These are phyloP conservation scores for Psilocybe cubensis DNA, from an alignment of 768 basidiomycete species.

Conservation along the genomic window DNA sequence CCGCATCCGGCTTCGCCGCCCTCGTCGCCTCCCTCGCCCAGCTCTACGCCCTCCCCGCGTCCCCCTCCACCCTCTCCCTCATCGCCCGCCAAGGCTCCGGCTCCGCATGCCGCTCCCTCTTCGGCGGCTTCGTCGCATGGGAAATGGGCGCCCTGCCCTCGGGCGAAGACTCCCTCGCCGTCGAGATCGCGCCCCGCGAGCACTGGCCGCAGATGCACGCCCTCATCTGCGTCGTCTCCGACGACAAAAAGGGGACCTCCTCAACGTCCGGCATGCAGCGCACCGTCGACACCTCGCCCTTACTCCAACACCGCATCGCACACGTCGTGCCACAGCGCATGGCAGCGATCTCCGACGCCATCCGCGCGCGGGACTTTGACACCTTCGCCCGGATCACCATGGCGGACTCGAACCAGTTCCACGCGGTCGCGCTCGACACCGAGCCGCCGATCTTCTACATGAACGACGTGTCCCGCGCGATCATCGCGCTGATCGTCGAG, in stretches of 20 bases:
- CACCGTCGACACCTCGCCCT: constrained; percentile 88
- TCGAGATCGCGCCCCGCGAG: constrained; percentile 79
- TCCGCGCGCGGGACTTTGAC: constrained; percentile 80
- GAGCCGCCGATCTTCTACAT: constrained; percentile 99
- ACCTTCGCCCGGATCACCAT: constrained; percentile 91
- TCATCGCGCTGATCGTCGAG: constrained; percentile 90
- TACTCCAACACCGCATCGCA: constrained; percentile 88
- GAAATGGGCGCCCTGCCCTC: constrained; percentile 67
- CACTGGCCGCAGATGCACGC: constrained; percentile 98
- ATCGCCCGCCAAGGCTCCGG: constrained; percentile 98
- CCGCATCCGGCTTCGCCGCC: constrained; percentile 96
- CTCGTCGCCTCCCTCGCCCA: constrained; percentile 87
- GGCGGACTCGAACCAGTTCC: constrained; percentile 98
- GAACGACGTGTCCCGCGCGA: constrained; percentile 95
- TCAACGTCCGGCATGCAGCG: constrained; percentile 98
- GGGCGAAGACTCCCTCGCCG: constrained; percentile 87
- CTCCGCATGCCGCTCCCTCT: constrained; percentile 96
- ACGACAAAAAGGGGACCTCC: constrained; percentile 95
- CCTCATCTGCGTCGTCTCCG: constrained; percentile 94
- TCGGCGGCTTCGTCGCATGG: constrained; percentile 98
- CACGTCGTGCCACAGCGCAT: constrained; percentile 89
- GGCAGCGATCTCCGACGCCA: constrained; percentile 80
- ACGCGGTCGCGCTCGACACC: constrained; percentile 96
- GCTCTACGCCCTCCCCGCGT: constrained; percentile 80
- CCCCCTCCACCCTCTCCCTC: constrained; percentile 82